Evolutionary conservation across 768 basidiomycete genomes (phyloP), one percentile per base, ranked within the genome.

Genomic region (Piloderma croceum): DNA sequence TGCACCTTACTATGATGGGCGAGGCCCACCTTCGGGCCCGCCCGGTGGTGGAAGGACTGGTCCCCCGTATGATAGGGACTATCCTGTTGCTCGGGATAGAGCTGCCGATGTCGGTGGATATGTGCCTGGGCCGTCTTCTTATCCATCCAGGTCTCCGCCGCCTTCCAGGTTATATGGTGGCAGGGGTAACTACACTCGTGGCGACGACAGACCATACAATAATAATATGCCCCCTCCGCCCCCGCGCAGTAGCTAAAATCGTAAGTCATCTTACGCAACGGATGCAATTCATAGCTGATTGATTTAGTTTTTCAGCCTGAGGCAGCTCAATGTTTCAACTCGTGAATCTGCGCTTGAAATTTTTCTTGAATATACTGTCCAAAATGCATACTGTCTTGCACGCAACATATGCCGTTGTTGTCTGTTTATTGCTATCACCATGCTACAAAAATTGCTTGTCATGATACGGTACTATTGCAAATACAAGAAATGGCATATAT

Each of bases 121-220:
- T 36, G 47, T 49, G 18, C 50, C 56, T 19, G 60, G 56, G 25
- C 56, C 45, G 42, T 35, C 52, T 18, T 51, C 67, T 22, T 71
- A 71, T 3, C 54, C 63, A 45, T 63, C 65, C 6, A 5, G 38
- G 38, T 6, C 54, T 2, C 46, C 52, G 2, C 49, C 46, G 22
- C 46, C 50, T n/a, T n/a, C 4, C 54, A 57, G 31, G 54, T 37
- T 10, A 39, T 53, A 9, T 33, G 43, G 11, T 2, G 34, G 21
- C 39, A 47, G 46, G 21, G 37, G 51, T 35, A 46, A 37, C 33
- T 51, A 63, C 41, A 25, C 53, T 6, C 56, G 66, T 40, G 67
- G 65, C 43, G 65, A 68, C 34, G 46, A 63, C 32, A 47, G 67
- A 51, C 69, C n/a, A n/a, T n/a, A n/a, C n/a, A n/a, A n/a, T n/a